These are phyloP conservation scores for Solanum bukasovii DNA, from an alignment of 257 asterid species.

Conservation along the genomic window DNA sequence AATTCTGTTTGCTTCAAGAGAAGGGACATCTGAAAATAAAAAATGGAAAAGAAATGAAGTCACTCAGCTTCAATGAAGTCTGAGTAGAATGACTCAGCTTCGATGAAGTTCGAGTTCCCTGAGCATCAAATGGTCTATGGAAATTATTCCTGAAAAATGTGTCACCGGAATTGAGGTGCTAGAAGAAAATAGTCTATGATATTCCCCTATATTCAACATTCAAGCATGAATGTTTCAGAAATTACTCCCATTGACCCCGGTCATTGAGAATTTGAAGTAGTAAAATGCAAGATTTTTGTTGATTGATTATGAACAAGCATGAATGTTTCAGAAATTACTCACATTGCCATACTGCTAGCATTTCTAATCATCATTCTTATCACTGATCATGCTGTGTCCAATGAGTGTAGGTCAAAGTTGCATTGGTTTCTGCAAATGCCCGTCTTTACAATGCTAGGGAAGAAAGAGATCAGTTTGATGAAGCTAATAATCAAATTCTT, in stretches of 20 bases:
- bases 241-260: neutral
- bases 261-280: neutral
- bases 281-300: neutral
- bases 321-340: neutral
- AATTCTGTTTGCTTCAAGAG: neutral
- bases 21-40: neutral
- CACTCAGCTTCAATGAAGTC: neutral
- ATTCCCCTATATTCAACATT: neutral
- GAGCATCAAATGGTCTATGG: neutral
- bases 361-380: neutral
- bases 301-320: neutral
- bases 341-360: neutral
- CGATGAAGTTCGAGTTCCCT: neutral
- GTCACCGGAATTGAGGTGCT: neutral
- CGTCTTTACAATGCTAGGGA: constrained; percentile 75
- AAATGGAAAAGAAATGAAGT: neutral
- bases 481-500: constrained; percentile 69
- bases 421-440: constrained; percentile 51
- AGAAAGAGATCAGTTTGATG: constrained; percentile 91
- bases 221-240: neutral
- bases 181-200: neutral
- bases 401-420: constrained; percentile 47
- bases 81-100: neutral
- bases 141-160: neutral
- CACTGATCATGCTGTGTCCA: constrained; percentile 7